Evolutionary conservation across 2,329 filamentous ascomycete species (phyloP).

Genomic region (Onygenales sp.): DNA sequence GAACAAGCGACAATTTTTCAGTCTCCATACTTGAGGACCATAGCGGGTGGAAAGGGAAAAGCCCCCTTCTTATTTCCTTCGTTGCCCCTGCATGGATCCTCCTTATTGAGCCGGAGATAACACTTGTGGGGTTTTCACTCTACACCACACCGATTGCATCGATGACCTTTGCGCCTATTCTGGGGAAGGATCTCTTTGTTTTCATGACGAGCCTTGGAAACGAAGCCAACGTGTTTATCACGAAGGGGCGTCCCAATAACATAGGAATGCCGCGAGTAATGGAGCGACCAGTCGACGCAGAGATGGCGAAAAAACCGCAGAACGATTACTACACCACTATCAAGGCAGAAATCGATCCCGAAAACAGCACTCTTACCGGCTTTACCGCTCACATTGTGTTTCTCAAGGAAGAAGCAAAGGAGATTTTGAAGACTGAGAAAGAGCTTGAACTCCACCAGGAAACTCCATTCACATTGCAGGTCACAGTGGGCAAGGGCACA

Average conservation of each 20-base stretch:
- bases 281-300: neutral
- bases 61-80: conserved; percentile 18
- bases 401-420: conserved; percentile 1
- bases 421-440: conserved; percentile 5
- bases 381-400: conserved; percentile 10
- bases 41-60: conserved; percentile 15
- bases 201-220: conserved; percentile 12
- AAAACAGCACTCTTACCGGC: conserved; percentile 4
- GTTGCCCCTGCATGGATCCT: conserved; percentile 16
- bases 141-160: conserved; percentile 9
- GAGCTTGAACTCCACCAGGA: conserved; percentile 5
- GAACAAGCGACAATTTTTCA: conserved; percentile 10
- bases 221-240: conserved; percentile 17
- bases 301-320: neutral
- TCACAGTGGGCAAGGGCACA: conserved; percentile 6
- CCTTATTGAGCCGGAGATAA: conserved; percentile 8
- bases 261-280: conserved; percentile 7
- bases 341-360: conserved; percentile 1
- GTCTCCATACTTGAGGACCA: conserved; percentile 14
- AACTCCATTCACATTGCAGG: conserved; percentile 9
- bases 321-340: conserved; percentile 2
- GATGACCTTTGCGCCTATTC: conserved; percentile 5
- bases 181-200: conserved; percentile 14
- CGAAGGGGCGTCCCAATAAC: conserved; percentile 18
- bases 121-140: conserved; percentile 13